Conservation (phyloP, 2,329 filamentous ascomycete species). For the Hypoxylon sp. region DNA sequence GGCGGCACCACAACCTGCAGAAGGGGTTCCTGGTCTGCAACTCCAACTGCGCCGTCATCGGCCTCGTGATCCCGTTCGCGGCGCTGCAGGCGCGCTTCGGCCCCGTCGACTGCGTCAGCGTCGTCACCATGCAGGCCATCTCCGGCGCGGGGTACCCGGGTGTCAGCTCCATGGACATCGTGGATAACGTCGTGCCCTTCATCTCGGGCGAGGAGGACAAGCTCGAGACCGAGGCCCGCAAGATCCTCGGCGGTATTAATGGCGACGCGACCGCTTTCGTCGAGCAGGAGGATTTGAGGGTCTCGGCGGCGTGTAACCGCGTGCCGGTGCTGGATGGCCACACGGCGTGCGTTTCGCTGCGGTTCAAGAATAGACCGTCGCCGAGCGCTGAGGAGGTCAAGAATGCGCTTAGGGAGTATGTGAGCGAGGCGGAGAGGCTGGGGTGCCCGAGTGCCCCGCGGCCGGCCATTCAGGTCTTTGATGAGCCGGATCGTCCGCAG, state of each 20-base stretch:
- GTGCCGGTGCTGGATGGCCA: constrained; percentile 97
- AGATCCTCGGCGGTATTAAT: constrained; percentile 88
- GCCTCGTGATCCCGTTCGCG: constrained; percentile 93
- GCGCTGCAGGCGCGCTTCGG: constrained; percentile 91
- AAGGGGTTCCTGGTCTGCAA: constrained; percentile 97
- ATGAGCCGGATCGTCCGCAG: constrained; percentile 91
- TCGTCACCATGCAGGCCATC: constrained; percentile 95
- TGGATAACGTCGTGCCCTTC: constrained; percentile 96
- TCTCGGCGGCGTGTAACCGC: constrained; percentile 91
- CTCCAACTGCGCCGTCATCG: constrained; percentile 97
- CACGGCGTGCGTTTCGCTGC: constrained; percentile 91
- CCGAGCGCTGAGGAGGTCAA: constrained; percentile 84
- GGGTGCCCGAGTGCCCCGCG: constrained; percentile 89
- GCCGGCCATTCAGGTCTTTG: constrained; percentile 87
- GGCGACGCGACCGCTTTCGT: constrained; percentile 79
- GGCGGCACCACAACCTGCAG: constrained; percentile 77
- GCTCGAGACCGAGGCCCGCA: constrained; percentile 92
- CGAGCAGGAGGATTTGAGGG: constrained; percentile 79
- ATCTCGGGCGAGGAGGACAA: constrained; percentile 97
- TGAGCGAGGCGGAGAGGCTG: constrained; percentile 83
- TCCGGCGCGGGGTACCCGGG: constrained; percentile 93
- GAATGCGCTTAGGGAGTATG: constrained; percentile 83
- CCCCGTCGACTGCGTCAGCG: constrained; percentile 79
- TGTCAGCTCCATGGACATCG: constrained; percentile 92
- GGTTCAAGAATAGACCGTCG: constrained; percentile 81